Percentiles rank a stretch among this genome's conserved stretches.
These are phyloP conservation scores for Citrus unshiu DNA, from an alignment of 345 rosid genomes.

Conservation along the genomic window DNA sequence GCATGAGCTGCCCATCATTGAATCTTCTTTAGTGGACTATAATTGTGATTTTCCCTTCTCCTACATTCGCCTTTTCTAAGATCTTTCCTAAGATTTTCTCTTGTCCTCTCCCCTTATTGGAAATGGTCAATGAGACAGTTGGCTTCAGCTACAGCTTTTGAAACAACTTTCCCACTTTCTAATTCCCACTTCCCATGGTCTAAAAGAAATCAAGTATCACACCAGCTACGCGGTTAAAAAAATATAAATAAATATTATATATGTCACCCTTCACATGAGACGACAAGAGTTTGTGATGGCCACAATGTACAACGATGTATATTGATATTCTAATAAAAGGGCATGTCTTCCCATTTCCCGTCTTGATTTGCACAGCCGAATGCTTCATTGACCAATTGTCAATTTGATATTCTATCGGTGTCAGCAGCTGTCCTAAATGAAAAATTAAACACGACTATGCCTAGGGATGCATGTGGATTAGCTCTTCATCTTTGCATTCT, in stretches of 20 bases:
- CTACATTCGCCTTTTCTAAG: not conserved
- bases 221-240: not conserved
- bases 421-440: not conserved
- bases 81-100: not conserved
- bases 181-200: not conserved
- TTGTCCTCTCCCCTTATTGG: not conserved
- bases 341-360: not conserved
- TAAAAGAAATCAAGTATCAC: not conserved
- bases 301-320: not conserved
- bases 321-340: not conserved
- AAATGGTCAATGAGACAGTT: not conserved
- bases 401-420: not conserved
- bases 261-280: not conserved
- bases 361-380: not conserved
- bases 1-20: not conserved
- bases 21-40: not conserved
- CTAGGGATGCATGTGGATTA: constrained; percentile 47
- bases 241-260: not conserved
- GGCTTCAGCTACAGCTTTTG: not conserved
- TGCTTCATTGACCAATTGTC: not conserved
- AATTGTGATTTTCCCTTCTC: not conserved
- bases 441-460: not conserved
- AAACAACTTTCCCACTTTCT: not conserved
- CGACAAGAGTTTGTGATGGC: not conserved
- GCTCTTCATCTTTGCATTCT: constrained; percentile 69